A percentile compares a stretch with the other conserved stretches of the same genome.
Conservation (phyloP, 306 rosid species). For the Senna tora region DNA sequence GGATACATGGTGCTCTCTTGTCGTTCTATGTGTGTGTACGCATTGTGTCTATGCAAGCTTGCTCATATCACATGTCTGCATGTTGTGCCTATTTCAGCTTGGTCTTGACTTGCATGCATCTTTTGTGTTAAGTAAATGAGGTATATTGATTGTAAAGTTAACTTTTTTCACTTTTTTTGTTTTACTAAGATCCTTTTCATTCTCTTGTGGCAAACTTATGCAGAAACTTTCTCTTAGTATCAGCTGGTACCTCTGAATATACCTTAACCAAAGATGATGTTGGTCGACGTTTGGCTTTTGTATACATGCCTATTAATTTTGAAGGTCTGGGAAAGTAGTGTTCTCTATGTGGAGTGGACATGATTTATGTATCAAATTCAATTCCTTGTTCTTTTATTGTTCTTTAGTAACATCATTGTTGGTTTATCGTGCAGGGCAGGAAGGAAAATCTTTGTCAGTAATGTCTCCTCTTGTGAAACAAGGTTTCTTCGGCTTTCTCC, state of each 20-base stretch:
- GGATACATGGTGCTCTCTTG: neutral
- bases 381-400: conserved; percentile 30
- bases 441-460: conserved; percentile 77
- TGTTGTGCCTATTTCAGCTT: neutral
- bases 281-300: conserved; percentile 74
- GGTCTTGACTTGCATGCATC: neutral
- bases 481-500: conserved; percentile 56
- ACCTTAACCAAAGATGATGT: conserved; percentile 88
- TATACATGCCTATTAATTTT: conserved; percentile 82
- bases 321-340: conserved; percentile 62
- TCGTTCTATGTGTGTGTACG: neutral
- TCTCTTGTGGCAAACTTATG: conserved; percentile 39
- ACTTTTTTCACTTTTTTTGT: neutral
- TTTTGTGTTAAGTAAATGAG: neutral
- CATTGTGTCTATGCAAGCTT: neutral
- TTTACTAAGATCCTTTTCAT: conserved; percentile 32
- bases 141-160: neutral
- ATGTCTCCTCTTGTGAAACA: conserved; percentile 70
- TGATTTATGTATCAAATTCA: conserved; percentile 5
- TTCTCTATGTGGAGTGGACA: conserved; percentile 28
- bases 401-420: conserved; percentile 30
- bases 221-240: conserved; percentile 68
- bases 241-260: conserved; percentile 85
- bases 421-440: conserved; percentile 69
- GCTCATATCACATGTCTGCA: no score